Evolutionary conservation across 2,329 filamentous ascomycete species (phyloP), one percentile per base, ranked within the genome.

Genomic region (Paramyrothecium roridum): DNA sequence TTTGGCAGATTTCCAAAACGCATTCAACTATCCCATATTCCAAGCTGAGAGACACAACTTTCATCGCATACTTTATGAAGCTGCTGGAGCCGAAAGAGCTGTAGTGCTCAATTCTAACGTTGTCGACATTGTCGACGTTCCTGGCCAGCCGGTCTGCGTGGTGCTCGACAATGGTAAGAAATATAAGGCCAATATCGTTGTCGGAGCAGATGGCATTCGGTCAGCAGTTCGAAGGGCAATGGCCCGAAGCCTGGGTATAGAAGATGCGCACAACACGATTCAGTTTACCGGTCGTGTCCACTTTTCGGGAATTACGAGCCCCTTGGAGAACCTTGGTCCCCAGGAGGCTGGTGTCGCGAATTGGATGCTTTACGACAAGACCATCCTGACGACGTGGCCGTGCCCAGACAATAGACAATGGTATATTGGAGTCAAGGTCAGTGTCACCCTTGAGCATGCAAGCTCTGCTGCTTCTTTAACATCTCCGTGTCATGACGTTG

Each of bases 361-460:
- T 50, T 62, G 60, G 60, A 53, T 62, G 53, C 58, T 62, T 19
- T 62, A 62, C 51, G 60, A 62, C 46, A 34, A 62, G 3, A 43
- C 58, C 20, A 60, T 55, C 20, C 52, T 62, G 17, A 62, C 60
- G 17, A 62, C 58, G 13, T 62, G 58, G 58, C 55, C 60, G 16
- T 60, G 58, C 48, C 50, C 52, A 33, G 54, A 62, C 37, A 59
- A 62, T 46, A 49, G 58, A 10, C 60, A 62, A 50, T 62, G 60
- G 58, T 62, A 59, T 37, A 59, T 62, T 54, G 60, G 60, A 16
- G 60, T 62, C 48, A 58, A 57, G 50, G 59, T 61, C 30, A 50
- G 54, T 55, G 22, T 21, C 26, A 30, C 16, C 37, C 37, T 13
- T 43, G 13, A 43, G n/a, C 13, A 43, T 43, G 37, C 20, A 43